Conservation (phyloP, 108 stramenopile species). For the Nitzschia sp. region DNA sequence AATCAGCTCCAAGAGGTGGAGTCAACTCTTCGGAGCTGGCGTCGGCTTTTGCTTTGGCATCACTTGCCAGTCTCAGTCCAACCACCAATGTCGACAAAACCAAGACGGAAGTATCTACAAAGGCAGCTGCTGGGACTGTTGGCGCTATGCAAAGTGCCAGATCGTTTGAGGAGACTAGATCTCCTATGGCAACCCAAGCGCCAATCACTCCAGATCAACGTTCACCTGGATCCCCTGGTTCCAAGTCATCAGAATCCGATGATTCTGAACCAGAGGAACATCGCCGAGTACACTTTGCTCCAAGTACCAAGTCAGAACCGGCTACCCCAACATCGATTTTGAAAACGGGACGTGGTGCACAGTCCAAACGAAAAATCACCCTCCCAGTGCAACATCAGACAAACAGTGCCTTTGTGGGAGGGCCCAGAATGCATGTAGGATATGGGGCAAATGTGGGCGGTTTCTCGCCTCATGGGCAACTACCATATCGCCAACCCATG, state of each 20-base stretch:
- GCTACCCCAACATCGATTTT: not conserved
- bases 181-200: constrained; percentile 23
- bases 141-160: constrained; percentile 13
- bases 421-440: not conserved
- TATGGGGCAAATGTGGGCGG: not conserved
- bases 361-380: not conserved
- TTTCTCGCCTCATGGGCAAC: constrained; percentile 8
- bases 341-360: not conserved
- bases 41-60: constrained; percentile 43
- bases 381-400: not conserved
- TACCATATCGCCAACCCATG: constrained; percentile 3
- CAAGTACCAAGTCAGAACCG: constrained; percentile 21
- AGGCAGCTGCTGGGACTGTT: not conserved
- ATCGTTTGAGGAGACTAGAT: constrained; percentile 30
- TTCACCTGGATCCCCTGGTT: constrained; percentile 13
- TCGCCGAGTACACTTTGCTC: constrained; percentile 36
- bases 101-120: not conserved
- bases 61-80: constrained; percentile 18
- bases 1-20: not conserved
- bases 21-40: constrained; percentile 39
- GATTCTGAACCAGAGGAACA: not conserved
- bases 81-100: not conserved
- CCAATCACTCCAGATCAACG: constrained; percentile 24
- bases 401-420: not conserved
- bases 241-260: constrained; percentile 13